phyloP scores from a whole-genome alignment of 371 early-diverging fungal species.

The Mortierella polycephala region DNA sequence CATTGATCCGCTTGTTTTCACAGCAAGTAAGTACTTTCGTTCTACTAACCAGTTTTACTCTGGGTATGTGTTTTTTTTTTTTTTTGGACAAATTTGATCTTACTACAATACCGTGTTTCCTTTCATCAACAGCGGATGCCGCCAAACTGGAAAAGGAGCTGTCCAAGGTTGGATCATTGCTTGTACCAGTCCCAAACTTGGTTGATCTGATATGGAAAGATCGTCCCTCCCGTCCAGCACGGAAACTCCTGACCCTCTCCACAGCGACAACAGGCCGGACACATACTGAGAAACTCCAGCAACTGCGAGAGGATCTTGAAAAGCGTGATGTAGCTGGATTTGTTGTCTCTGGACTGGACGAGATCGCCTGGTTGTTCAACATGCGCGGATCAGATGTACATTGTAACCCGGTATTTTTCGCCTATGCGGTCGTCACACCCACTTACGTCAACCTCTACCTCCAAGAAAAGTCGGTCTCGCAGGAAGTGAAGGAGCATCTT shows the following conservation, averaged over 20 bases:
- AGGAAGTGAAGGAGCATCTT: slow-evolving; percentile 75
- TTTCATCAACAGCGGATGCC: slow-evolving; percentile 62
- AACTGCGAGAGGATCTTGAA: slow-evolving; percentile 65
- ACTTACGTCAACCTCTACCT: slow-evolving; percentile 80
- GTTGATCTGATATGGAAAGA: slow-evolving; percentile 85
- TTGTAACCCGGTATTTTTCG: slow-evolving; percentile 98
- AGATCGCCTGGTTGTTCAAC: slow-evolving; percentile 97
- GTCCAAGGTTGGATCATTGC: slow-evolving; percentile 57
- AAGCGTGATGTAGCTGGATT: slow-evolving; percentile 73
- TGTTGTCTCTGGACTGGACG: slow-evolving; percentile 90
- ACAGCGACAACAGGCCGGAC: slow-evolving; percentile 77
- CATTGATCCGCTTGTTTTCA: slow-evolving; percentile 85
- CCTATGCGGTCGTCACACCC: slow-evolving; percentile 86
- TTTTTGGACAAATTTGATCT: background rate
- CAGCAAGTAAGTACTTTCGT: slow-evolving; percentile 62
- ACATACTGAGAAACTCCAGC: slow-evolving; percentile 65
- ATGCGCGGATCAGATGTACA: slow-evolving; percentile 96
- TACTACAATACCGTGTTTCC: background rate
- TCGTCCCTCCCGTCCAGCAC: slow-evolving; percentile 73
- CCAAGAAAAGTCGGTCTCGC: slow-evolving; percentile 75
- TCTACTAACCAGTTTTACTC: background rate
- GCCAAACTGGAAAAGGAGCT: slow-evolving; percentile 64
- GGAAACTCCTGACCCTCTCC: slow-evolving; percentile 72
- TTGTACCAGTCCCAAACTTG: slow-evolving; percentile 77
- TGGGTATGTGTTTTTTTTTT: background rate